phyloP scores from a whole-genome alignment of 2,329 filamentous ascomycete species.

The Sporothrix brunneoviolacea region DNA sequence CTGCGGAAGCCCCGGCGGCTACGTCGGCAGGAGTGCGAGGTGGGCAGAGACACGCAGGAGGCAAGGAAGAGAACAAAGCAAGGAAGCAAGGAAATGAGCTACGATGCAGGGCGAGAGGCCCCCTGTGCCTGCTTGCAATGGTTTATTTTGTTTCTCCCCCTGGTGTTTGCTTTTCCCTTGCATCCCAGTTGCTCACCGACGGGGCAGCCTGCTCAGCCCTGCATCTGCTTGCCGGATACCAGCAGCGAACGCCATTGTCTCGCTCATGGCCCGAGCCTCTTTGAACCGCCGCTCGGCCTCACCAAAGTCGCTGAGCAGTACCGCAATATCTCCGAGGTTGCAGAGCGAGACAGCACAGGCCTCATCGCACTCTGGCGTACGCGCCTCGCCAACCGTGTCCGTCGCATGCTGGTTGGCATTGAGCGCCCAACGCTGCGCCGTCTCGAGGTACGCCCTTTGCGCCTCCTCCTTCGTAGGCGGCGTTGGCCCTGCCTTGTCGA shows the following conservation, averaged over 20 bases:
- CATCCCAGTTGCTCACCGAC: too few relatives aligned
- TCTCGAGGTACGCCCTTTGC: constrained; percentile 56
- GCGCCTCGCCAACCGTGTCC: constrained; percentile 56
- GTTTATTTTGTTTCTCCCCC: too few relatives aligned
- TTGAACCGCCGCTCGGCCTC: constrained; percentile 63
- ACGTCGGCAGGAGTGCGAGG: too few relatives aligned
- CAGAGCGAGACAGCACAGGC: constrained; percentile 79
- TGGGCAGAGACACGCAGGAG: too few relatives aligned
- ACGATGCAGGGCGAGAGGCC: too few relatives aligned
- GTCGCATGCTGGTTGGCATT: constrained; percentile 65
- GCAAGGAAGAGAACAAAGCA: too few relatives aligned
- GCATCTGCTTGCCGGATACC: constrained; percentile 47
- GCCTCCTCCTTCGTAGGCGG: constrained; percentile 31
- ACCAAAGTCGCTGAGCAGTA: constrained; percentile 59
- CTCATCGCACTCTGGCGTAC: constrained; percentile 73
- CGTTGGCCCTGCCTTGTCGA: constrained; percentile 4
- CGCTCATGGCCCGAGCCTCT: constrained; percentile 59
- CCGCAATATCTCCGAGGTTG: constrained; percentile 78
- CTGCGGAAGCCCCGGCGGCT: too few relatives aligned
- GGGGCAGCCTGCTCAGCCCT: constrained; percentile 34
- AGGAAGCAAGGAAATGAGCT: too few relatives aligned
- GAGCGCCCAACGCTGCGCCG: constrained; percentile 69
- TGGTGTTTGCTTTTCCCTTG: too few relatives aligned
- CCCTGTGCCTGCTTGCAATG: too few relatives aligned
- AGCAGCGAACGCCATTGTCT: constrained; percentile 44